Base-by-base conservation (phyloP, 2,329 filamentous ascomycete species). In the Alternaria sp. region DNA sequence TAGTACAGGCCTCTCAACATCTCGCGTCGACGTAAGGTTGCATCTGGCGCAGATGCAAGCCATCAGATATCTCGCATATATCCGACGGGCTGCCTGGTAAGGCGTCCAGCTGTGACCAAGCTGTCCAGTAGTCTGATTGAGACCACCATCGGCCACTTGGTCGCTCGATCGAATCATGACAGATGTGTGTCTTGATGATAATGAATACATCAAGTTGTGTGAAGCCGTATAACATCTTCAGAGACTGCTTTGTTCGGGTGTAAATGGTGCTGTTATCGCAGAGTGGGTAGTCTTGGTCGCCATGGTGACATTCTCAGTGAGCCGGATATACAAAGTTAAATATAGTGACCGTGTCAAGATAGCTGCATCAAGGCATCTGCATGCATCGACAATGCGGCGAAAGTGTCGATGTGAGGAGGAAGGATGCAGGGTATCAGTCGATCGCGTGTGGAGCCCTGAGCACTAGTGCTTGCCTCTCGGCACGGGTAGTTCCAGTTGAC, bases 381-480 rank as follows among this genome's bases (percentile, higher is more conserved):
- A 21, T 41, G 33, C 14, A 30, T 41, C 37, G 15, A 41, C 54
- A 23, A 14, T 20, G 4, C 21, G 18, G 10, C 21, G 51, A 12
- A 41, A 11, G 20, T 10, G 15, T 4, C 14, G 25, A 20, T 23
- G n/a, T 11, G 20, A 15, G 41, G 44, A 25, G 41, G 18, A 41
- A 62, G 23, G 33, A 58, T 49, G 60, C 60, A 61, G 59, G 46
- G 59, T 33, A 41, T 41, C 25, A 58, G 41, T 30, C 47, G 55
- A 58, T 62, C 37, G 37, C 49, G 43, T 46, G 60, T 59, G 55
- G 60, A 59, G 60, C 56, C 21, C 41, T 49, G 54, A 59, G 61
- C 64, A 63, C 55, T 63, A 60, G 63, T 60, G 63, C 63, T 63
- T 59, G 60, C 60, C 61, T 63, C 65, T 71, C 64, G 69, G 69